Base-by-base conservation (phyloP, 345 rosid genomes). In the Linum usitatissimum region DNA sequence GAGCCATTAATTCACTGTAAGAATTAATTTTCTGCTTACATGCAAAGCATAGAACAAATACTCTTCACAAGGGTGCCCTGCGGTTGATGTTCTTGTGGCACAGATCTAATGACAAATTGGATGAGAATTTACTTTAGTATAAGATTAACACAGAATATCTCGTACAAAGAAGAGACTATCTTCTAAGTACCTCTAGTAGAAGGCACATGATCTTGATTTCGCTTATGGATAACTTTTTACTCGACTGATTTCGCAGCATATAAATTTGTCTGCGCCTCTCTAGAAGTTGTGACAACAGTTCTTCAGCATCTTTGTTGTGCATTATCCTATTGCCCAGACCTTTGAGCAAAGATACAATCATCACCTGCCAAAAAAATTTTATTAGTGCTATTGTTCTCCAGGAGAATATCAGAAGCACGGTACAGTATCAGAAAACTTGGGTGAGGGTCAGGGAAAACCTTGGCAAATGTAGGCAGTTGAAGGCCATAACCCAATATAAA, bases 121-220 rank as follows among this genome's bases (percentile, higher is more conserved):
- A 76, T 8, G 58, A 55, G 28, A 73, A 73, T 66, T 64, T 39
- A 28, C 64, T 59, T 53, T 21, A 38, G 31, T 45, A 18, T 45
- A 34, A 61, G 59, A 65, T 45, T 58, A 71, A 59, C 40, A 20
- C 17, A n/a, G 2, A 65, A 21, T 31, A 39, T 45, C 53, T 63
- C 55, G 31, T 31, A 53, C 5, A 31, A 14, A 49, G 63, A 31
- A 58, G 36, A 20, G 18, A 42, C 31, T 28, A 71, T 61, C 58
- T 36, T n/a, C 23, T 59, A 53, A 53, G 59, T 80, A 93, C 96
- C 88, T 90, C 96, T 82, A 93, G 73, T 71, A 93, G 77, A 78
- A 86, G 76, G 78, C 96, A 90, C 63, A 93, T 67, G 61, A 86
- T 80, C 70, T 79, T 69, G 66, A 84, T 77, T 73, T 87, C 99